Percentiles rank a stretch among this genome's conserved stretches.
Conservation (phyloP, 1,284 basidiomycete genomes). For the Sporisorium exsertum region DNA sequence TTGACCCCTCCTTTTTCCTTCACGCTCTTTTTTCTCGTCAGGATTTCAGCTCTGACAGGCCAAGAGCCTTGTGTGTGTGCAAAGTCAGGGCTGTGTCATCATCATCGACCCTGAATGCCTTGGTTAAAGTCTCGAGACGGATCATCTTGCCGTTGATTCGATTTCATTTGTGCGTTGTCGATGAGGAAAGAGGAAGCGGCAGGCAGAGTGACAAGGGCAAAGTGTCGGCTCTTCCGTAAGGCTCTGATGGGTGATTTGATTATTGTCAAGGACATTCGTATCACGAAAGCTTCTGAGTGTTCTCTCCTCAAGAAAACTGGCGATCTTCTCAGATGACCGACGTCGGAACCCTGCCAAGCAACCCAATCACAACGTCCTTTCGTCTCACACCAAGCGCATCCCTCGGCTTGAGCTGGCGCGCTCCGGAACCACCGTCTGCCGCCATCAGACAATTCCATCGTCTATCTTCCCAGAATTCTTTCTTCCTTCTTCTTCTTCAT, state of each 20-base stretch:
- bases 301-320: neutral
- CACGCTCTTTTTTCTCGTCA: neutral
- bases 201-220: neutral
- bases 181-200: too few species aligned
- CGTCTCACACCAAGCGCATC: neutral
- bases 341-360: conserved; percentile 3
- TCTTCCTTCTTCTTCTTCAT: neutral
- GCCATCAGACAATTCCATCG: neutral
- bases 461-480: neutral
- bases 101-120: neutral
- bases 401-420: neutral
- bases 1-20: neutral
- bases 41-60: neutral
- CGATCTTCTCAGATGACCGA: neutral
- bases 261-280: too few species aligned
- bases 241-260: neutral
- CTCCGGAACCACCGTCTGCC: neutral
- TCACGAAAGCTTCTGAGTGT: neutral
- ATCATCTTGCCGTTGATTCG: too few species aligned
- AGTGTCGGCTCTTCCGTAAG: neutral
- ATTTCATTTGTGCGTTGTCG: too few species aligned
- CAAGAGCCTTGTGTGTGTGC: neutral
- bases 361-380: neutral
- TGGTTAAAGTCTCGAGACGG: too few species aligned
- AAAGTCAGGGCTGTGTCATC: neutral